These are phyloP conservation scores for Nelumbo lutea DNA, from an alignment of 164 flowering plant genomes.

Conservation along the genomic window DNA sequence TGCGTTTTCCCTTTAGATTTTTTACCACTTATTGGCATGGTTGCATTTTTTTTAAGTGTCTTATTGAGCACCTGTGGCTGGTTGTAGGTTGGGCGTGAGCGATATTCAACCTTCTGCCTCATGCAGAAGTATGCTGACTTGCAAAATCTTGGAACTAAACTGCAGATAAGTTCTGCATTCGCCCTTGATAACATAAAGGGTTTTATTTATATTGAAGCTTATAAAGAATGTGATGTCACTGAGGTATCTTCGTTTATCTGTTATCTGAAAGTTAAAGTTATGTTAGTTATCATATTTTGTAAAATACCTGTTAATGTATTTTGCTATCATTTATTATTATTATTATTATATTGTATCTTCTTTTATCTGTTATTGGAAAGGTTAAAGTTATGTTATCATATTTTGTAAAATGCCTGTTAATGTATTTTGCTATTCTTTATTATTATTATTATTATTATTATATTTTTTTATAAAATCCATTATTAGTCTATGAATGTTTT, in stretches of 20 bases:
- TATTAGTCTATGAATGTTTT: not conserved
- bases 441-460: not conserved
- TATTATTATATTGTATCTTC: not conserved
- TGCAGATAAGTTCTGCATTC: constrained; percentile 75
- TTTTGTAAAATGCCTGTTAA: too few relatives aligned
- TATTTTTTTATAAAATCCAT: not conserved
- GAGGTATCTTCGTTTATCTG: constrained; percentile 46
- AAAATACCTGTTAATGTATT: not conserved
- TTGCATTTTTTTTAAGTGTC: not conserved
- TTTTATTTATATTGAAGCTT: constrained; percentile 77
- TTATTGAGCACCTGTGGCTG: not conserved
- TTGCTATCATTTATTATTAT: not conserved
- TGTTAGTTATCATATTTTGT: too few relatives aligned
- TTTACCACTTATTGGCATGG: constrained; percentile 1
- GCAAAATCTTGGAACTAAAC: constrained; percentile 46
- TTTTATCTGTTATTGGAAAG: too few relatives aligned
- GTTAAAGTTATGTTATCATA: too few relatives aligned
- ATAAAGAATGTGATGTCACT: constrained; percentile 54
- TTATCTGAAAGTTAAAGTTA: not conserved
- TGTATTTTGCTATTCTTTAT: not conserved
- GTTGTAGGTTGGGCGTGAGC: constrained; percentile 83
- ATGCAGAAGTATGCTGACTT: constrained; percentile 86
- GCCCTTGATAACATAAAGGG: constrained; percentile 77
- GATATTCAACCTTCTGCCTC: constrained; percentile 68
- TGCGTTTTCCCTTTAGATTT: constrained; percentile 17